A percentile compares a stretch with the other conserved stretches of the same genome.
Evolutionary conservation across 2,329 filamentous ascomycete genomes (phyloP).

Genomic region (Colletotrichum tamarilloi): DNA sequence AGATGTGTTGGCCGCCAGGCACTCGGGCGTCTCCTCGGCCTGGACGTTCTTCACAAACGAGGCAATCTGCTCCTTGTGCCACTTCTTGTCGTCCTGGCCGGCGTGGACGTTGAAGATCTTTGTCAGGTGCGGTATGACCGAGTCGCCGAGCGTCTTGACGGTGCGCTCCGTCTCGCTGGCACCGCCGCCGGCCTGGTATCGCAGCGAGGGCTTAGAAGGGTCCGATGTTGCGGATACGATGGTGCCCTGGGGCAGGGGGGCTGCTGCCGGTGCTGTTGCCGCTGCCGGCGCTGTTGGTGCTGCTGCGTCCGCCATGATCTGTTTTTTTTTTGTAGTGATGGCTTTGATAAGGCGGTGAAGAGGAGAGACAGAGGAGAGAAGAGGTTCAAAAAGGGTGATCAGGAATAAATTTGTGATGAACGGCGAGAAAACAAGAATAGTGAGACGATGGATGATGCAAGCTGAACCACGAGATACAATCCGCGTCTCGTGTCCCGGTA

Average conservation of each 20-base stretch:
- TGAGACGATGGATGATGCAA: conserved; percentile 27
- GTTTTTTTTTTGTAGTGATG: background rate
- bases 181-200: conserved; percentile 58
- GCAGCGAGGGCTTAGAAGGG: background rate
- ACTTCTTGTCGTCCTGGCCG: conserved; percentile 51
- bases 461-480: conserved; percentile 12
- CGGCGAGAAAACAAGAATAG: background rate
- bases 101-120: conserved; percentile 59
- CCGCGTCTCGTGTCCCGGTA: conserved; percentile 15
- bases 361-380: background rate
- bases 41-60: conserved; percentile 61
- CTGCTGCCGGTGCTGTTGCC: background rate
- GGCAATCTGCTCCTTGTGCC: conserved; percentile 57
- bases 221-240: background rate
- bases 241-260: background rate
- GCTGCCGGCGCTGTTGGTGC: conserved; percentile 1
- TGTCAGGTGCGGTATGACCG: conserved; percentile 55
- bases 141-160: conserved; percentile 54
- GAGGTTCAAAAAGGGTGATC: background rate
- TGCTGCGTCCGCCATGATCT: conserved; percentile 22
- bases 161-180: conserved; percentile 53
- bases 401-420: background rate
- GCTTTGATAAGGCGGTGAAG: conserved; percentile 11
- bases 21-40: conserved; percentile 43
- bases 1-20: conserved; percentile 7